A percentile compares a stretch with the other conserved stretches of the same genome.
Conservation (phyloP, 352 stramenopile genomes). For the Globisporangium spiculum region DNA sequence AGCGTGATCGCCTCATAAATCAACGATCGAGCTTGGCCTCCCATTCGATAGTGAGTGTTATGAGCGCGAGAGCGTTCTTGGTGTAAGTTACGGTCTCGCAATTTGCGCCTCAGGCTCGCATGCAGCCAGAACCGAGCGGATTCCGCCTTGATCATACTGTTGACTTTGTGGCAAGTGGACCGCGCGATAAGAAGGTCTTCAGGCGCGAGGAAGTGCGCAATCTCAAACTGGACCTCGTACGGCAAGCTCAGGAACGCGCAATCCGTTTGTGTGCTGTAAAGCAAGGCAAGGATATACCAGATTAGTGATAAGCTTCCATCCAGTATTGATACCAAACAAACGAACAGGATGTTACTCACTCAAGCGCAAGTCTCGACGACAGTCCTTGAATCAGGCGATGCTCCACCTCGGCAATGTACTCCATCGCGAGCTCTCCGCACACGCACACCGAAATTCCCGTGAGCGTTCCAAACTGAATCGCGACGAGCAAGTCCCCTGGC, state of each 20-base stretch:
- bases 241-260: conserved; percentile 66
- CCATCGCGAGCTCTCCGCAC: conserved; percentile 60
- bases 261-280: conserved; percentile 53
- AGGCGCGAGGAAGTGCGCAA: conserved; percentile 65
- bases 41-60: conserved; percentile 42
- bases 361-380: conserved; percentile 36
- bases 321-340: not conserved
- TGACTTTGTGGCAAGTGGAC: conserved; percentile 76
- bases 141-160: conserved; percentile 80
- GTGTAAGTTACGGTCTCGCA: conserved; percentile 45
- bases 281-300: conserved; percentile 7
- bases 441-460: conserved; percentile 69
- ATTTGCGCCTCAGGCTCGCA: conserved; percentile 68
- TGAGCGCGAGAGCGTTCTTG: conserved; percentile 49
- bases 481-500: conserved; percentile 62
- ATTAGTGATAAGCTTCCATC: not conserved
- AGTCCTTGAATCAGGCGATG: conserved; percentile 53
- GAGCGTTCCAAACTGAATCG: conserved; percentile 73
- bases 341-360: conserved; percentile 31
- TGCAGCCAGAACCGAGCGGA: conserved; percentile 84
- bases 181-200: conserved; percentile 77
- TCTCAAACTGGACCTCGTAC: conserved; percentile 81
- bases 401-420: conserved; percentile 64
- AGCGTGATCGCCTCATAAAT: conserved; percentile 80
- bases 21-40: conserved; percentile 56